phyloP scores from a whole-genome alignment of 148 eudicot genomes.

The Polygonum maritimum region DNA sequence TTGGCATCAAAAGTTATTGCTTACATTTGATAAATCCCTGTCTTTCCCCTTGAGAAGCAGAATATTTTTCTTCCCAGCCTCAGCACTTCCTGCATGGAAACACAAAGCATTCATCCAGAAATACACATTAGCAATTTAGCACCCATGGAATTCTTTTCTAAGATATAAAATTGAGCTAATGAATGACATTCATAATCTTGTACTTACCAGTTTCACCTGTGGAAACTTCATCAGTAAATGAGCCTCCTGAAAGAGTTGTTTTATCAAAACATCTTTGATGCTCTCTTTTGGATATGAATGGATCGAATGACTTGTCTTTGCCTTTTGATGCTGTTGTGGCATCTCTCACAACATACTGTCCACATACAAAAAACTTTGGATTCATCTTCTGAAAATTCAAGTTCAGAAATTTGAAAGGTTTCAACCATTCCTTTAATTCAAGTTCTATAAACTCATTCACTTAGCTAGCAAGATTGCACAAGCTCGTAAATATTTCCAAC shows the following conservation, averaged over 20 bases:
- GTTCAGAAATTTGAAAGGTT: too few relatives aligned
- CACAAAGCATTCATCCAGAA: neutral
- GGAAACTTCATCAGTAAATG: slow-evolving; percentile 1
- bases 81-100: slow-evolving; percentile 1
- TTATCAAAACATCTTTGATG: neutral
- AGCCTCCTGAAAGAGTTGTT: neutral
- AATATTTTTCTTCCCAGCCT: slow-evolving; percentile 4
- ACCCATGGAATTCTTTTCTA: neutral
- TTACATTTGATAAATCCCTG: neutral
- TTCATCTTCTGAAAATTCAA: too few relatives aligned
- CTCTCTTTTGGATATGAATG: neutral
- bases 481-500: neutral
- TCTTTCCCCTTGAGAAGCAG: slow-evolving; percentile 5
- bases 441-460: neutral
- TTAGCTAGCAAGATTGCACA: neutral
- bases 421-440: neutral
- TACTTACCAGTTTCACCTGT: slow-evolving; percentile 1
- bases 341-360: slow-evolving; percentile 8
- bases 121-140: neutral
- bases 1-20: neutral
- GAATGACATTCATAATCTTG: neutral
- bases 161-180: neutral
- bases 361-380: neutral
- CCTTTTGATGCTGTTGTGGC: neutral
- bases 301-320: neutral